Evolutionary conservation across 2,329 filamentous ascomycete genomes (phyloP).

Genomic region (Penicillium sp.): DNA sequence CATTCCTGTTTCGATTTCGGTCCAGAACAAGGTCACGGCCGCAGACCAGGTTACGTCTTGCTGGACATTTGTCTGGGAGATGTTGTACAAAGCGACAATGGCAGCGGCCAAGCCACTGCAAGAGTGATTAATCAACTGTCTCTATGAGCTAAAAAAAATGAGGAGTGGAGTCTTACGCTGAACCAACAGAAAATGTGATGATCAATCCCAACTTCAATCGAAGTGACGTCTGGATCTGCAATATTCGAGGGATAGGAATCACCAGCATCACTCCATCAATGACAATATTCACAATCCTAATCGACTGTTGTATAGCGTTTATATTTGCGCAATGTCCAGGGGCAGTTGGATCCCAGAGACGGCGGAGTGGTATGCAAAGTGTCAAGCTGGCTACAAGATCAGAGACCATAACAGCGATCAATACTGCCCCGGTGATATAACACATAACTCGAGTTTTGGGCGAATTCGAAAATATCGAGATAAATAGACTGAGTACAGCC

Average conservation of each 20-base stretch:
- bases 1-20: neutral
- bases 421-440: neutral
- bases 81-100: neutral
- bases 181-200: neutral
- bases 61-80: neutral
- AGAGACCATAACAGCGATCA: neutral
- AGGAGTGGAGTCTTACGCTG: neutral
- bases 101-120: neutral
- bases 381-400: neutral
- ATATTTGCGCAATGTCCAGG: neutral
- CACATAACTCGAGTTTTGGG: neutral
- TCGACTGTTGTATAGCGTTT: neutral
- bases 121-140: no score
- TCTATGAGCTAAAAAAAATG: no score
- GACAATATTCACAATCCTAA: neutral
- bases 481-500: neutral
- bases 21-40: neutral
- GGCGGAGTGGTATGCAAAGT: neutral
- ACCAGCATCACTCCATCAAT: constrained; percentile 1
- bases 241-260: neutral
- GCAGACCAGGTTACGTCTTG: neutral
- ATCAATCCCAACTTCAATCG: neutral
- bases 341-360: neutral
- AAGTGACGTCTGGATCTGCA: neutral
- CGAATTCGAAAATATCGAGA: neutral